Conservation (phyloP, 2,329 filamentous ascomycete species). For the Plenodomus tracheiphilus region DNA sequence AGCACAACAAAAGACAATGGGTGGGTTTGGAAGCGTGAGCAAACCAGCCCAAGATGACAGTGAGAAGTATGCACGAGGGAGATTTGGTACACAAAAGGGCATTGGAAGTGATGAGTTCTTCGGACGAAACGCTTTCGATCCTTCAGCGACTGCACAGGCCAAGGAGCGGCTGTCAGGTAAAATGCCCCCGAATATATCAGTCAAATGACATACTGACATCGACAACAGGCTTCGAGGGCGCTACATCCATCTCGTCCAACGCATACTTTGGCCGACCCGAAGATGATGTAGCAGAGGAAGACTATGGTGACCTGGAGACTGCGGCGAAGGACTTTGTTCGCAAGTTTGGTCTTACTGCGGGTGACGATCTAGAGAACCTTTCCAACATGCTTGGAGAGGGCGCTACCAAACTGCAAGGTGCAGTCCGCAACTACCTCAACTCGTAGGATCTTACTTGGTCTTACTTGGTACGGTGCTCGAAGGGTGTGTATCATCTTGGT, state of each 20-base stretch:
- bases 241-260: conserved; percentile 90
- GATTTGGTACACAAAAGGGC: conserved; percentile 91
- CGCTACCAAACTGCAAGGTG: conserved; percentile 75
- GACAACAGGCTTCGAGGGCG: conserved; percentile 78
- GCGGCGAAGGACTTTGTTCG: conserved; percentile 95
- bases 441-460: conserved; percentile 25
- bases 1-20: conserved; percentile 72
- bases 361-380: conserved; percentile 92
- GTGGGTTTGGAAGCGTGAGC: conserved; percentile 86
- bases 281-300: conserved; percentile 70
- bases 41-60: conserved; percentile 72
- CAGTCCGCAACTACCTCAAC: conserved; percentile 46
- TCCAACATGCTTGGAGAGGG: conserved; percentile 83
- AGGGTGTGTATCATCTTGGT: neutral
- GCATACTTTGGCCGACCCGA: conserved; percentile 96
- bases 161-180: conserved; percentile 73
- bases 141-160: conserved; percentile 78
- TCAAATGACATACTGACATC: conserved; percentile 4
- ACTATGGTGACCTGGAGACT: conserved; percentile 87
- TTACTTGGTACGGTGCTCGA: neutral
- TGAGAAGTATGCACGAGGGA: conserved; percentile 79
- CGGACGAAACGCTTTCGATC: conserved; percentile 84
- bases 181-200: neutral
- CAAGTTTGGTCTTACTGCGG: conserved; percentile 92
- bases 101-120: conserved; percentile 99